A percentile compares a stretch with the other conserved stretches of the same genome.
These are phyloP conservation scores for Ogataea polymorpha DNA, from an alignment of 805 yeast genomes.

Conservation along the genomic window DNA sequence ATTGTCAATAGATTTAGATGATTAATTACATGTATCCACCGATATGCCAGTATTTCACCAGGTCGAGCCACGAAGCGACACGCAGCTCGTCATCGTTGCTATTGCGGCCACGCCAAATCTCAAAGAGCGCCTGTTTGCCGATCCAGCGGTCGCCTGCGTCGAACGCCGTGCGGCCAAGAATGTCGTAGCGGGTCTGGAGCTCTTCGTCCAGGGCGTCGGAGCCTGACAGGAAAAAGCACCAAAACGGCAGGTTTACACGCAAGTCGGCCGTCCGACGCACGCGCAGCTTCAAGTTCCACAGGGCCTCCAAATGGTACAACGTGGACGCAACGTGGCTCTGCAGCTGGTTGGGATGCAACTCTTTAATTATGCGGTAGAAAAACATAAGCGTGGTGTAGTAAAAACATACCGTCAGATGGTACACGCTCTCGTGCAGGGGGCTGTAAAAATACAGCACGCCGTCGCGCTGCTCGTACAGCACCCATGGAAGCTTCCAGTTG, in stretches of 20 bases:
- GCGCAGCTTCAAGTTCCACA: slow-evolving; percentile 21
- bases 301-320: slow-evolving; percentile 35
- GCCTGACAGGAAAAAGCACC: slow-evolving; percentile 47
- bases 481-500: slow-evolving; percentile 48
- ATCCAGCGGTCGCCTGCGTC: slow-evolving; percentile 47
- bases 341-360: slow-evolving; percentile 33
- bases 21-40: slow-evolving; percentile 29
- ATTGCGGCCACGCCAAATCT: slow-evolving; percentile 46
- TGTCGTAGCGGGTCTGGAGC: slow-evolving; percentile 34
- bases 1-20: slow-evolving; percentile 80
- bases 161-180: slow-evolving; percentile 32
- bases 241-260: slow-evolving; percentile 41
- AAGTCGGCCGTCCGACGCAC: slow-evolving; percentile 21
- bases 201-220: slow-evolving; percentile 36
- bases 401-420: slow-evolving; percentile 38
- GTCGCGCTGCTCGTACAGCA: slow-evolving; percentile 28
- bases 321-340: slow-evolving; percentile 37
- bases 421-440: slow-evolving; percentile 40
- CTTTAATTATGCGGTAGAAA: slow-evolving; percentile 46
- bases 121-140: slow-evolving; percentile 50
- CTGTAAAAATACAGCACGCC: slow-evolving; percentile 31
- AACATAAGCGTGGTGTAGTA: slow-evolving; percentile 44
- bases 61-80: slow-evolving; percentile 48
- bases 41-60: slow-evolving; percentile 53
- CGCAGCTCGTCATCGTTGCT: slow-evolving; percentile 20